Evolutionary conservation across 2,329 filamentous ascomycete genomes (phyloP).

Genomic region (Thielaviopsis euricoi): DNA sequence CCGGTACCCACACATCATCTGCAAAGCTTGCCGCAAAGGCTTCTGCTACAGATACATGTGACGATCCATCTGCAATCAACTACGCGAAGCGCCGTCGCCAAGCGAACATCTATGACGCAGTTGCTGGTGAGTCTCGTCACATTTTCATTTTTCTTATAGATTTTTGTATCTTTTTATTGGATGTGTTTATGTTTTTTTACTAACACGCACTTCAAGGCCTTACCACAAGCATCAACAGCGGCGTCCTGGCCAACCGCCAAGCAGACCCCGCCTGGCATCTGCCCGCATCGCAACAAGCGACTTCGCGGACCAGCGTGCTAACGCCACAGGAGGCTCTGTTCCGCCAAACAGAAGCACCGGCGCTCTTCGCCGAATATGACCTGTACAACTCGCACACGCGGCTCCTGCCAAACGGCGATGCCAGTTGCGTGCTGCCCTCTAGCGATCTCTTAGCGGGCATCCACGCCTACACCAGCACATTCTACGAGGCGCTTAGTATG

Average conservation of each 20-base stretch:
- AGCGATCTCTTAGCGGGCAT: conserved; percentile 53
- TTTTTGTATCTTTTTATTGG: too few relatives aligned
- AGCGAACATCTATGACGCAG: conserved; percentile 54
- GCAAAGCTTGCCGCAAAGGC: not conserved
- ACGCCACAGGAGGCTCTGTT: conserved; percentile 59
- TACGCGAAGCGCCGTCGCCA: conserved; percentile 16
- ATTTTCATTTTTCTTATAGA: not conserved
- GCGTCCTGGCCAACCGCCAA: not conserved
- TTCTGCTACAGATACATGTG: not conserved
- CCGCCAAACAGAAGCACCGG: conserved; percentile 44
- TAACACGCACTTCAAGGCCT: conserved; percentile 6
- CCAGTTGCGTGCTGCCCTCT: conserved; percentile 39
- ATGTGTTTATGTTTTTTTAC: too few relatives aligned
- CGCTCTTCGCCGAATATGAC: conserved; percentile 53
- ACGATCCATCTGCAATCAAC: not conserved
- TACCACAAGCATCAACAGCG: conserved; percentile 1
- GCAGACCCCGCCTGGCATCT: not conserved
- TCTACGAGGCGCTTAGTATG: conserved; percentile 34
- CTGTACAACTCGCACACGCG: conserved; percentile 50
- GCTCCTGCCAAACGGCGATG: conserved; percentile 29
- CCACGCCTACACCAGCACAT: conserved; percentile 51
- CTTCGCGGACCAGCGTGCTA: conserved; percentile 18
- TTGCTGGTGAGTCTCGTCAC: conserved; percentile 39
- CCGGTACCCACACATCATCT: not conserved
- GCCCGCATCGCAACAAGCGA: not conserved